Base-by-base conservation (phyloP, 2,329 filamentous ascomycete genomes). In the Colletotrichum sublineola region DNA sequence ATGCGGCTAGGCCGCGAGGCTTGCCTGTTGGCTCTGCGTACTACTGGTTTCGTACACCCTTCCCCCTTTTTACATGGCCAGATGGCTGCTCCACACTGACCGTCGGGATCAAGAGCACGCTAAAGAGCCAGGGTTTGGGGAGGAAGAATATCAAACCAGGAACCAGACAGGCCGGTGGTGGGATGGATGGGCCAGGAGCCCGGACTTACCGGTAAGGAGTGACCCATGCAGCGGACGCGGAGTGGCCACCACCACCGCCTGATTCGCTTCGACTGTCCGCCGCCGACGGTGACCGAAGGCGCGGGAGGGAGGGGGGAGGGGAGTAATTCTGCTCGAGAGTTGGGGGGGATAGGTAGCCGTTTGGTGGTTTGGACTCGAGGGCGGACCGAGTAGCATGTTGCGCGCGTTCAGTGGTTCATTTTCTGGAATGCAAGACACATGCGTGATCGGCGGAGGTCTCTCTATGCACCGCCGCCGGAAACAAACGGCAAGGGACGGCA, bases 131-230 rank as follows among this genome's bases (percentile, higher is more conserved):
- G 44, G 44, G 44, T 12, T 11, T 42, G 40, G 7, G 18, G 18
- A 55, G 42, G 29, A 40, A 69, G 58, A 55, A 72, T 44, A 63
- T 72, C 69, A 50, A 66, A 56, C 66, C 44, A 69, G 69, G 69
- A 63, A 72, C 60, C 58, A 63, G 50, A 61, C 46, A 55, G 57
- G 55, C 24, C 18, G 44, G 29, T 36, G 38, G 42, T 46, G 44
- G 44, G 44, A 46, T n/a, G 44, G n/a, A 55, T 48, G 67, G 33
- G 31, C 29, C 38, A 68, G 60, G 44, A 68, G 64, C 29, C 65
- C 69, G 65, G 69, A 66, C 18, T 72, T 58, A 9, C 65, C 69
- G 69, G 65, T 55, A 15, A 36, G 48, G 12, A 15, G 52, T 31
- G 20, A n/a, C 31, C 31, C 31, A 18, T 56, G 58, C 57, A 63